Conservation (phyloP, 441 rosid genomes). For the Sinapis alba region DNA sequence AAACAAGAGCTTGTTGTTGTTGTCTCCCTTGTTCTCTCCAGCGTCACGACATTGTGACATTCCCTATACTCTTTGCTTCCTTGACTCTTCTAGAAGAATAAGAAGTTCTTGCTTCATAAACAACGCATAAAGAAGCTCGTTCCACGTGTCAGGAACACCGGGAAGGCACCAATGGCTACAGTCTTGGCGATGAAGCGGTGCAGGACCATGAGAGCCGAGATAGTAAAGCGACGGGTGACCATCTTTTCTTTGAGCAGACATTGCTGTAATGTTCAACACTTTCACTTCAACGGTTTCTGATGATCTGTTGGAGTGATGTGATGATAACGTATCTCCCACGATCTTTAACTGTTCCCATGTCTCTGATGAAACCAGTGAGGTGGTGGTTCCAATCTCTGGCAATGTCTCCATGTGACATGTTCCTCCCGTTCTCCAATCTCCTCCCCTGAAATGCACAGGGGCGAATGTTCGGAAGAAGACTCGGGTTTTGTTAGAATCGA, state of each 20-base stretch:
- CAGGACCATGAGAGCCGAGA: constrained; percentile 47
- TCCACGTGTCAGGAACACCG: constrained; percentile 82
- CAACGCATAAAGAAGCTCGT: constrained; percentile 66
- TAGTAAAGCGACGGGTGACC: constrained; percentile 79
- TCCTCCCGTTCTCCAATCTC: constrained; percentile 75
- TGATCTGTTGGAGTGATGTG: constrained; percentile 36
- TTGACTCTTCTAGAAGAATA: not conserved
- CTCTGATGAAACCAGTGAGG: constrained; percentile 46
- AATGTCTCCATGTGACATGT: constrained; percentile 67
- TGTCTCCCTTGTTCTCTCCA: constrained; percentile 9
- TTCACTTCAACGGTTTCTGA: constrained; percentile 23
- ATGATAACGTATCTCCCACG: constrained; percentile 46
- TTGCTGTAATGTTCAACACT: constrained; percentile 58
- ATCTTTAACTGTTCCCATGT: constrained; percentile 49
- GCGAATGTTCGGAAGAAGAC: constrained; percentile 76
- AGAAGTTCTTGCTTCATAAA: constrained; percentile 49
- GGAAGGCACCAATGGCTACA: constrained; percentile 95
- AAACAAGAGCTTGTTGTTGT: constrained; percentile 16
- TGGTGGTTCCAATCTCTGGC: constrained; percentile 48
- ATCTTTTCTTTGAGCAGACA: constrained; percentile 68
- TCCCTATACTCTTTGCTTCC: constrained; percentile 18
- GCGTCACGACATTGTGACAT: constrained; percentile 33
- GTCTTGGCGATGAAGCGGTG: constrained; percentile 64
- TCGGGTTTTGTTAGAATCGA: constrained; percentile 54
- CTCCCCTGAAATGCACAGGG: constrained; percentile 90